Conservation (phyloP, 1,139 yeast genomes). For the Diutina pseudorugosa region DNA sequence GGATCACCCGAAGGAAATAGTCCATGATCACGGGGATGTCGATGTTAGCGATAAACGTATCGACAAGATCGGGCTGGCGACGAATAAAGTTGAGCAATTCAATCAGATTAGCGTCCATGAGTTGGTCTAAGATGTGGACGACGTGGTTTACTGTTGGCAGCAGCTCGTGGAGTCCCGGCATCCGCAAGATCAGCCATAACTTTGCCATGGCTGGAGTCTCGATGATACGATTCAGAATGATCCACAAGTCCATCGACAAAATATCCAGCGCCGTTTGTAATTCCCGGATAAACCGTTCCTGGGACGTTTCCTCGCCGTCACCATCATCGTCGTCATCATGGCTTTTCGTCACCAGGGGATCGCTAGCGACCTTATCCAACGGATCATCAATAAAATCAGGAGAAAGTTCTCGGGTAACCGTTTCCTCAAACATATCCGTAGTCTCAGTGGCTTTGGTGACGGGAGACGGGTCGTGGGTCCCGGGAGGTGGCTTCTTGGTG, state of each 20-base stretch:
- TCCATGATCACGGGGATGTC: slow-evolving; percentile 49
- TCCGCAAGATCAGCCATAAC: slow-evolving; percentile 30
- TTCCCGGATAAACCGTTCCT: slow-evolving; percentile 28
- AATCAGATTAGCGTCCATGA: slow-evolving; percentile 34
- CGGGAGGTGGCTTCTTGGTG: background rate
- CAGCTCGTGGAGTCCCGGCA: slow-evolving; percentile 25
- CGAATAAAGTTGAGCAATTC: slow-evolving; percentile 43
- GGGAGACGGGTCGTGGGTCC: background rate
- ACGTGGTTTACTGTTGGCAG: slow-evolving; percentile 29
- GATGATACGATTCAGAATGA: slow-evolving; percentile 31
- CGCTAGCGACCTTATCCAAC: background rate
- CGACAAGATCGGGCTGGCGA: slow-evolving; percentile 39
- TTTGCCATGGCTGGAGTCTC: slow-evolving; percentile 29
- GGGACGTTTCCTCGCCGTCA: slow-evolving; percentile 14
- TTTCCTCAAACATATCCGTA: background rate
- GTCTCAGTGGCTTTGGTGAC: background rate
- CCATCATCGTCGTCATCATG: background rate
- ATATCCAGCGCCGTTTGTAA: slow-evolving; percentile 32
- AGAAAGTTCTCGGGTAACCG: background rate
- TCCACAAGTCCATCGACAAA: slow-evolving; percentile 32
- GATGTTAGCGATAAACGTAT: slow-evolving; percentile 39
- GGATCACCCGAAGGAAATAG: slow-evolving; percentile 45
- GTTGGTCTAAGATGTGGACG: slow-evolving; percentile 32
- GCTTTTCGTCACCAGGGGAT: background rate
- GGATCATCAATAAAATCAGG: background rate